These are phyloP conservation scores for Plasmodium cynomolgi DNA, from an alignment of 169 alveolate genomes.

Conservation along the genomic window DNA sequence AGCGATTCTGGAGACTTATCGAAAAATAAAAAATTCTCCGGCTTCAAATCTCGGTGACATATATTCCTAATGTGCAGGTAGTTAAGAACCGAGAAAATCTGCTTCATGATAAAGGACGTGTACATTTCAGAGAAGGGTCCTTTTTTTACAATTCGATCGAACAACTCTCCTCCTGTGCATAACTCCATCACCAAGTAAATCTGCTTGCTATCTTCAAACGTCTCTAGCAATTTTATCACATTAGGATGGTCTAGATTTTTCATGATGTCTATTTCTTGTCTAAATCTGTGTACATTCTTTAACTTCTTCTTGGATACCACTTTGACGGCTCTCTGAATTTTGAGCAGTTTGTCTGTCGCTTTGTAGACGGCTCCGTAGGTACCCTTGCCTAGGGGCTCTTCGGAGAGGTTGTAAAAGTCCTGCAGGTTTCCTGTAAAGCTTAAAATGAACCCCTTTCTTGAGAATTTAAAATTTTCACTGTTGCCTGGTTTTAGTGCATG, in stretches of 20 bases:
- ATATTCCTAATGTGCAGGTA: constrained; percentile 97
- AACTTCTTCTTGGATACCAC: constrained; percentile 85
- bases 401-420: constrained; percentile 73
- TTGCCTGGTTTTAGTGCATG: background rate
- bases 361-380: constrained; percentile 89
- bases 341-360: constrained; percentile 80
- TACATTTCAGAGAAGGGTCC: constrained; percentile 89
- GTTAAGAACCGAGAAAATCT: constrained; percentile 94
- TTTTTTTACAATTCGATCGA: constrained; percentile 86
- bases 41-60: constrained; percentile 99
- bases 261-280: constrained; percentile 89
- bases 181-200: constrained; percentile 90
- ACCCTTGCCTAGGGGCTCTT: constrained; percentile 85
- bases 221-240: constrained; percentile 93
- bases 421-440: constrained; percentile 76
- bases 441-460: constrained; percentile 77
- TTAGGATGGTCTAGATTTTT: constrained; percentile 96
- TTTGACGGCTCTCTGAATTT: constrained; percentile 84
- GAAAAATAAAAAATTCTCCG: constrained; percentile 95
- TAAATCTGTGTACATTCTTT: constrained; percentile 84
- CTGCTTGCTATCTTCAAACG: constrained; percentile 86
- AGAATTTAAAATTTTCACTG: constrained; percentile 49
- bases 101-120: constrained; percentile 76
- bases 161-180: constrained; percentile 94
- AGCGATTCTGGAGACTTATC: constrained; percentile 80